Evolutionary conservation across 1,284 basidiomycete species (phyloP).

Genomic region (Microbotryum saponariae): DNA sequence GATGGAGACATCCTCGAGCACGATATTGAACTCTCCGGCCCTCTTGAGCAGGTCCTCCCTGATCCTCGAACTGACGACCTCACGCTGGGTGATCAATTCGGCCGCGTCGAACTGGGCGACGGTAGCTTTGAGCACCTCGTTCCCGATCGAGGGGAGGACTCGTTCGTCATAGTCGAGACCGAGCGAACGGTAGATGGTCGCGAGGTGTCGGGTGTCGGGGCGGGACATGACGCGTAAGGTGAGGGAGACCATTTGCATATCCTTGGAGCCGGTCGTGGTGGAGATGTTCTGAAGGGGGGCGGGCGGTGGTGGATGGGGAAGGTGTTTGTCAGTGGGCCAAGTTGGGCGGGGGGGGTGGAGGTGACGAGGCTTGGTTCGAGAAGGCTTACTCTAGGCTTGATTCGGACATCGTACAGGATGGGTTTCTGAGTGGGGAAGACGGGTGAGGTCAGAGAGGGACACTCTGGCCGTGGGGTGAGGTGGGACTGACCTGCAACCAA

Average conservation of each 20-base stretch:
- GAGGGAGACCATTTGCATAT: constrained; percentile 95
- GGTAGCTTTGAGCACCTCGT: constrained; percentile 95
- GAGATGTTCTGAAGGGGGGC: constrained; percentile 68
- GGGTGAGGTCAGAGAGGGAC: neutral
- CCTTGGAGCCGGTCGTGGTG: constrained; percentile 89
- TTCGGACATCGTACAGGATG: constrained; percentile 94
- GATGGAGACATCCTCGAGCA: constrained; percentile 95
- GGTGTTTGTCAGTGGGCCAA: no score
- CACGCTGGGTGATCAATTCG: constrained; percentile 69
- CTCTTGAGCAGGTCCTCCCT: constrained; percentile 85
- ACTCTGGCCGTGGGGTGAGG: no score
- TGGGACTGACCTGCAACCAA: constrained; percentile 61
- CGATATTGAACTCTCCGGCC: constrained; percentile 92
- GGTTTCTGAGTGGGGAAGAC: constrained; percentile 50
- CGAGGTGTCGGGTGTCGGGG: constrained; percentile 78
- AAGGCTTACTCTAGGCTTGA: constrained; percentile 78
- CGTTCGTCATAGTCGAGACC: constrained; percentile 92
- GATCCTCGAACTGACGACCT: constrained; percentile 81
- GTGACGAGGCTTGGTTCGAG: constrained; percentile 2
- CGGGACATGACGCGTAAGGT: constrained; percentile 92
- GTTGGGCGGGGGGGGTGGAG: neutral
- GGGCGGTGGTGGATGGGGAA: constrained; percentile 3
- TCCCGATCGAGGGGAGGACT: constrained; percentile 58
- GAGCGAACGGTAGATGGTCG: constrained; percentile 90
- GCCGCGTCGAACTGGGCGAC: constrained; percentile 99